These are phyloP conservation scores for Berkeleyomyces basicola DNA, from an alignment of 2,329 filamentous ascomycete genomes.

Conservation along the genomic window DNA sequence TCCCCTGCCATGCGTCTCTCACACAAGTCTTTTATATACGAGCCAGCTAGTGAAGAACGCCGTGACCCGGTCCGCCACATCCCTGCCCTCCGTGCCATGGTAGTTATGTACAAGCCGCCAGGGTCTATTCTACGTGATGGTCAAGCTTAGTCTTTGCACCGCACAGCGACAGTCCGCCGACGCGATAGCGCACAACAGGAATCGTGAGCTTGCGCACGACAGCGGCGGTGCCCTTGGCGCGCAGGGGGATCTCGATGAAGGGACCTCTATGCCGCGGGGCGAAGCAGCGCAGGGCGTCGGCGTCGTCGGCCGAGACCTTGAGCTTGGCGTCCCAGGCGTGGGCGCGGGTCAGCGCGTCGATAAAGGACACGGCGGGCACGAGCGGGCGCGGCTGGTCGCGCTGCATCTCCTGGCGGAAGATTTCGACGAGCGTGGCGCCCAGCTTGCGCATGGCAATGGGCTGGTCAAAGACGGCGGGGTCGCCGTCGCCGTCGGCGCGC, in stretches of 20 bases:
- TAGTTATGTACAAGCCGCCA: too few relatives aligned
- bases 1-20: too few relatives aligned
- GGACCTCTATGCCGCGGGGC: background rate
- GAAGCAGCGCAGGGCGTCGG: background rate
- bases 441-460: background rate
- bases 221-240: background rate
- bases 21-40: too few relatives aligned
- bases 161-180: background rate
- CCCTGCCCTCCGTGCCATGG: too few relatives aligned
- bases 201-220: conserved; percentile 1
- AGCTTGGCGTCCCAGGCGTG: conserved; percentile 5
- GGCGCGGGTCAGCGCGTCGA: conserved; percentile 2
- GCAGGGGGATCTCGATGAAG: background rate
- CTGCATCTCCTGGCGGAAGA: background rate
- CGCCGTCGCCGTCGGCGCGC: background rate
- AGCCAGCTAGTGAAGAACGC: too few relatives aligned
- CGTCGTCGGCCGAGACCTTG: background rate
- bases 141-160: too few relatives aligned
- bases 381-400: background rate
- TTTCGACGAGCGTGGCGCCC: conserved; percentile 4
- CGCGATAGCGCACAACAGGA: background rate
- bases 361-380: conserved; percentile 3
- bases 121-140: too few relatives aligned
- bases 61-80: too few relatives aligned
- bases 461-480: too few relatives aligned